A percentile compares a stretch with the other conserved stretches of the same genome.
Conservation (phyloP, 192 early-diverging fungal genomes). For the Coemansia sp. region DNA sequence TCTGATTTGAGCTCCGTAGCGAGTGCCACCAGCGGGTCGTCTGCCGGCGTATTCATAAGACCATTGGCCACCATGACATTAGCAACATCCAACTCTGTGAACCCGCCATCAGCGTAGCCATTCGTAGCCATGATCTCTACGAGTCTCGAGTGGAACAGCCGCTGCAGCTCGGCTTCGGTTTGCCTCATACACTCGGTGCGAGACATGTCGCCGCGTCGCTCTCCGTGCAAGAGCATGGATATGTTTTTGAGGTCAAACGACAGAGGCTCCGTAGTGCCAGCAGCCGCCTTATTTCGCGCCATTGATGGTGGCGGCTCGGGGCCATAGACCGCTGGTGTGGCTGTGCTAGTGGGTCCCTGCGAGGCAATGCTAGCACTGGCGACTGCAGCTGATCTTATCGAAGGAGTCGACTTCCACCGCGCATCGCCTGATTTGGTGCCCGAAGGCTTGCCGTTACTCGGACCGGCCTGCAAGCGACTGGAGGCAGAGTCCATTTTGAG, state of each 20-base stretch:
- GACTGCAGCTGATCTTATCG: neutral
- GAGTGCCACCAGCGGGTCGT: conserved; percentile 32
- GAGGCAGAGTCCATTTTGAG: conserved; percentile 3
- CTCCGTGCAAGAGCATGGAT: conserved; percentile 11
- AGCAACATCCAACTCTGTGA: conserved; percentile 29
- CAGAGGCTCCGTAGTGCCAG: neutral
- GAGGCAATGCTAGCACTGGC: neutral
- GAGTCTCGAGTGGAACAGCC: conserved; percentile 29
- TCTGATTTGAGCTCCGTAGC: conserved; percentile 38
- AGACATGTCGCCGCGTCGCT: conserved; percentile 8
- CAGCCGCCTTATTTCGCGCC: conserved; percentile 21
- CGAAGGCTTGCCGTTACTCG: neutral
- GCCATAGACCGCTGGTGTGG: conserved; percentile 24
- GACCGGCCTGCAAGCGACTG: neutral
- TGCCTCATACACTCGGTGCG: conserved; percentile 25
- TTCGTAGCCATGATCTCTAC: conserved; percentile 34
- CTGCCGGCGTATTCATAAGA: conserved; percentile 26
- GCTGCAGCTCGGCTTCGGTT: conserved; percentile 34
- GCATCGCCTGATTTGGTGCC: neutral
- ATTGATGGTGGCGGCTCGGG: conserved; percentile 50
- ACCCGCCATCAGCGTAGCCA: conserved; percentile 22
- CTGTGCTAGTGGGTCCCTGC: neutral
- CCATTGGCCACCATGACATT: conserved; percentile 33
- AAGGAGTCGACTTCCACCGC: neutral
- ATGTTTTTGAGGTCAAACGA: conserved; percentile 13